Evolutionary conservation across 768 basidiomycete genomes (phyloP).

Genomic region (Termitomyces sp.): DNA sequence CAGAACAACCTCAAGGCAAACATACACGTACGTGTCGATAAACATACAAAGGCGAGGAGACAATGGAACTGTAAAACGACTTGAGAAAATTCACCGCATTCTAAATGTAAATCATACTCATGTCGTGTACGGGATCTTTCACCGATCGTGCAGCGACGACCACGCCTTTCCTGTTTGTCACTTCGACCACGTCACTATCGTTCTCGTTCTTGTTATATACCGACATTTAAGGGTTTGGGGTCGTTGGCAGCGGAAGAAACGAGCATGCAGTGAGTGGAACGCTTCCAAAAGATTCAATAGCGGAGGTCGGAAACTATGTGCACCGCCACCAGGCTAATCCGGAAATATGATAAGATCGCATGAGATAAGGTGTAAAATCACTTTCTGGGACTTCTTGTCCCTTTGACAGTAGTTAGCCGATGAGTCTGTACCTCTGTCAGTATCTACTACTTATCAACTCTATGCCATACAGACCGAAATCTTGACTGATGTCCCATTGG

Average conservation of each 20-base stretch:
- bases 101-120: neutral
- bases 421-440: too few species aligned
- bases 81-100: neutral
- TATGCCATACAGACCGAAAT: too few species aligned
- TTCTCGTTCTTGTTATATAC: neutral
- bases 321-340: neutral
- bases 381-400: too few species aligned
- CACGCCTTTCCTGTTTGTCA: neutral
- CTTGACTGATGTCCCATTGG: neutral
- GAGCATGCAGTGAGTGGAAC: neutral
- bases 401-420: too few species aligned
- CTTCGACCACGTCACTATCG: neutral
- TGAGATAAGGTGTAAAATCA: too few species aligned
- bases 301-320: neutral
- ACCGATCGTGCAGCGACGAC: slow-evolving; percentile 1
- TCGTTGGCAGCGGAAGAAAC: too few species aligned
- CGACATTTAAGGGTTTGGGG: neutral
- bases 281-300: neutral
- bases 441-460: too few species aligned
- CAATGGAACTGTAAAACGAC: slow-evolving; percentile 30
- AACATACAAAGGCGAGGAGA: slow-evolving; percentile 34
- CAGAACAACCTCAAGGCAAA: neutral
- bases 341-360: neutral
- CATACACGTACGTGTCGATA: slow-evolving; percentile 63
- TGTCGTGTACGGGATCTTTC: slow-evolving; percentile 6